phyloP scores from a whole-genome alignment of 768 basidiomycete species.

The Rhodotorula taiwanensis region DNA sequence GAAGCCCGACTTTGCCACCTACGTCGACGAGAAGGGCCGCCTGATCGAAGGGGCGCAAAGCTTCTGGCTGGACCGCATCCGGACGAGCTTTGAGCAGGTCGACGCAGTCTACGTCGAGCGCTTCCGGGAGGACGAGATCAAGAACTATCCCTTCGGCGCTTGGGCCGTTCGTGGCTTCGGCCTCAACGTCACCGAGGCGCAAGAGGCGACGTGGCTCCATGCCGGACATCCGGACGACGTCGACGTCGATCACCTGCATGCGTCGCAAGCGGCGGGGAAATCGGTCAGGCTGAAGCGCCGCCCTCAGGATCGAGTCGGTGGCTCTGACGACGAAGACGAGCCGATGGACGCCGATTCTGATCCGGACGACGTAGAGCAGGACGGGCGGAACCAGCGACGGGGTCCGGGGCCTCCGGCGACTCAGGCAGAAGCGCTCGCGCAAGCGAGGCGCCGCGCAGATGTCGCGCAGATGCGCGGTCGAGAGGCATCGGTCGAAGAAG shows the following conservation, averaged over 20 bases:
- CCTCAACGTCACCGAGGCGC: slow-evolving; percentile 17
- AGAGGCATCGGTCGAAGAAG: slow-evolving; percentile 1
- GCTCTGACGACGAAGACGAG: slow-evolving; percentile 1
- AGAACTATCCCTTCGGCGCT: slow-evolving; percentile 33
- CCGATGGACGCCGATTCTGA: slow-evolving; percentile 42
- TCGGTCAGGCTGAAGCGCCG: not conserved
- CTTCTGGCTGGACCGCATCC: slow-evolving; percentile 65
- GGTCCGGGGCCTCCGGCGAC: slow-evolving; percentile 4
- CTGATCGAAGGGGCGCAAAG: not conserved
- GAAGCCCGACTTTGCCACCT: slow-evolving; percentile 39
- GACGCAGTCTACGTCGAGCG: slow-evolving; percentile 47
- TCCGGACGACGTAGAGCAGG: slow-evolving; percentile 37
- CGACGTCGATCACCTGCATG: not conserved
- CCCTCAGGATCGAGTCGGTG: not conserved
- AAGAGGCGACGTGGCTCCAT: slow-evolving; percentile 22
- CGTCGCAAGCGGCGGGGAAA: slow-evolving; percentile 1
- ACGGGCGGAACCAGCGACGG: not conserved
- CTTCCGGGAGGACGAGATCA: slow-evolving; percentile 28
- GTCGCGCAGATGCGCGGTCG: slow-evolving; percentile 3
- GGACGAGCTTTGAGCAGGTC: slow-evolving; percentile 83
- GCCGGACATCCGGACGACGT: not conserved
- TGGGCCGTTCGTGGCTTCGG: slow-evolving; percentile 40
- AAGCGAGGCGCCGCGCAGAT: not conserved
- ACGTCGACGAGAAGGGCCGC: slow-evolving; percentile 18
- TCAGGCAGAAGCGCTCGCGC: slow-evolving; percentile 5